Evolutionary conservation across 2,329 filamentous ascomycete genomes (phyloP), one percentile per base, ranked within the genome.

Genomic region (Fonsecaea multimorphosa): DNA sequence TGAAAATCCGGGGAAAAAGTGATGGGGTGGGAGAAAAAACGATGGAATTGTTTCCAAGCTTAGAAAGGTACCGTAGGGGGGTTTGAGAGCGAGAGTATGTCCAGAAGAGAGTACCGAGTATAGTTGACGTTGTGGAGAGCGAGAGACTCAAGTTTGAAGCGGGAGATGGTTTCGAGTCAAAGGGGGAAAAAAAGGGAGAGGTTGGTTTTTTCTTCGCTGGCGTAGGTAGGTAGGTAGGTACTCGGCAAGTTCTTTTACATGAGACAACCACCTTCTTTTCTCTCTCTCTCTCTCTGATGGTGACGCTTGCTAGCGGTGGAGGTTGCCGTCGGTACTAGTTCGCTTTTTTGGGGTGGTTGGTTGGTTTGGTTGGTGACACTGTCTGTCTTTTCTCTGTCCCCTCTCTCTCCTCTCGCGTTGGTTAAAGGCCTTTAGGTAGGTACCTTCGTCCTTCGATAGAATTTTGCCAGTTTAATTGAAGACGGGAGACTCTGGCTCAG

Each of bases 351-450:
- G n/a, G n/a, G n/a, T n/a, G n/a, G n/a, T n/a, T n/a, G n/a, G 29
- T n/a, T 32, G 40, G 40, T 53, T 40, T 57, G 63, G 63, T 65
- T 65, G 63, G 63, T 61, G 44, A 56, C 62, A 59, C 57, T 40
- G 49, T 29, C n/a, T n/a, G n/a, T n/a, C n/a, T n/a, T n/a, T n/a
- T n/a, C n/a, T n/a, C n/a, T 57, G 32, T n/a, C 3, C 3, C 1
- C 27, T n/a, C 36, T 31, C 22, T 6, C 44, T 22, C 57, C 12
- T 59, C 29, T 31, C 3, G 29, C 29, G 8, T 22, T 34, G 14
- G 8, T 9, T 24, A 14, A n/a, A n/a, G n/a, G n/a, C n/a, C n/a
- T n/a, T n/a, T n/a, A n/a, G n/a, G n/a, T n/a, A n/a, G n/a, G n/a
- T n/a, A n/a, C n/a, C n/a, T 49, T 62, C 51, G 40, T 51, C 38